A percentile compares a stretch with the other conserved stretches of the same genome.
Evolutionary conservation across 768 basidiomycete genomes (phyloP).

Genomic region (Termitomyces titanicus): DNA sequence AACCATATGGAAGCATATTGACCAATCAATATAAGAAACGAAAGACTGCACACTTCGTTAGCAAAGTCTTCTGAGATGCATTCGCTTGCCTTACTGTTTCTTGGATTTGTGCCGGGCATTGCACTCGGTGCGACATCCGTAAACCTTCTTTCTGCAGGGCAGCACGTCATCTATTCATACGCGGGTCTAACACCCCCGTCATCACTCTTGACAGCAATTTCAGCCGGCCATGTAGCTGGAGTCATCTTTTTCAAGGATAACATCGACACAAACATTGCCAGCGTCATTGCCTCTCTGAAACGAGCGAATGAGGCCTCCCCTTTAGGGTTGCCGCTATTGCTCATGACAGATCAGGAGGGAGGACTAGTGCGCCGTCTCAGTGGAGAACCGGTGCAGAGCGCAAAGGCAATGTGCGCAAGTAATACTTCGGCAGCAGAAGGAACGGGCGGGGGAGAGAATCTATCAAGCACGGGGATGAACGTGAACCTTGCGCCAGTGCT

Average conservation of each 20-base stretch:
- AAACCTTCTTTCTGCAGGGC: slow-evolving; percentile 11
- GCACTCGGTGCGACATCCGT: slow-evolving; percentile 4
- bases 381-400: slow-evolving; percentile 13
- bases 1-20: background rate
- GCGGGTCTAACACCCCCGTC: slow-evolving; percentile 10
- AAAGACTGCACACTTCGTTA: background rate
- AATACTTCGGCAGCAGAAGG: slow-evolving; percentile 7
- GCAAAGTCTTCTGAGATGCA: background rate
- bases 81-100: background rate
- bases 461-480: slow-evolving; percentile 13
- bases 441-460: slow-evolving; percentile 9
- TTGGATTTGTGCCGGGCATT: background rate
- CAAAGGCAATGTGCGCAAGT: slow-evolving; percentile 12
- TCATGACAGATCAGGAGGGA: slow-evolving; percentile 18
- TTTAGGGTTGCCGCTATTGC: slow-evolving; percentile 8
- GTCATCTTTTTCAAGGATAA: slow-evolving; percentile 15
- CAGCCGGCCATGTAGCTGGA: slow-evolving; percentile 11
- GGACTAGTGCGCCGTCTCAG: slow-evolving; percentile 12
- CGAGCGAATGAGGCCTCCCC: slow-evolving; percentile 12
- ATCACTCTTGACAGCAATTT: slow-evolving; percentile 11
- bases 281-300: slow-evolving; percentile 10
- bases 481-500: slow-evolving; percentile 16
- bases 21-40: background rate
- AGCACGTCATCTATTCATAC: slow-evolving; percentile 14
- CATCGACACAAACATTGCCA: slow-evolving; percentile 8